phyloP scores from a whole-genome alignment of 805 yeast genomes.

The Kregervanrija pseudodelftensis region DNA sequence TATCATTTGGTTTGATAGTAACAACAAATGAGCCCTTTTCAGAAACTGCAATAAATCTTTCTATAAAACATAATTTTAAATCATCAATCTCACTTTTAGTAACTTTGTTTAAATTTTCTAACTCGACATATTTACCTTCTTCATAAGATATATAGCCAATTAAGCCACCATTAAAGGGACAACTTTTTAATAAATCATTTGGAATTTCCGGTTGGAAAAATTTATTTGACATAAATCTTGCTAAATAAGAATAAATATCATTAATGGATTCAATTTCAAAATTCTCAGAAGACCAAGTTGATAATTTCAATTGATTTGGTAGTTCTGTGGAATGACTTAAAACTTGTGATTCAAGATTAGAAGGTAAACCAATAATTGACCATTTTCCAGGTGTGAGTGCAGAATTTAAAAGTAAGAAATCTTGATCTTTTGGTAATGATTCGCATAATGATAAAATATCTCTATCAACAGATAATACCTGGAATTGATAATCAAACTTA shows the following conservation, averaged over 20 bases:
- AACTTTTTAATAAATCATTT: slow-evolving; percentile 25
- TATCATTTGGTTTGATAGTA: slow-evolving; percentile 39
- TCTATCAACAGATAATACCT: background rate
- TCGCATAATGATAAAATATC: slow-evolving; percentile 41
- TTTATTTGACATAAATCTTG: slow-evolving; percentile 37
- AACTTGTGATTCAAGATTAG: slow-evolving; percentile 33
- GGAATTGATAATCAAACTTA: slow-evolving; percentile 13
- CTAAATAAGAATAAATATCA: slow-evolving; percentile 48
- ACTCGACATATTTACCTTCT: slow-evolving; percentile 53
- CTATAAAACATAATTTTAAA: slow-evolving; percentile 64
- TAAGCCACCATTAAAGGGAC: slow-evolving; percentile 90
- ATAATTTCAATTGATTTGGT: slow-evolving; percentile 18
- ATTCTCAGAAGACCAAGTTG: slow-evolving; percentile 22
- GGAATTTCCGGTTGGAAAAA: slow-evolving; percentile 23
- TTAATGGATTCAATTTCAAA: slow-evolving; percentile 6
- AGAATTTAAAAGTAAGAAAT: slow-evolving; percentile 63
- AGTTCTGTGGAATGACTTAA: slow-evolving; percentile 57
- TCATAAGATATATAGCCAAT: slow-evolving; percentile 86
- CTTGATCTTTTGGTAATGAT: slow-evolving; percentile 24
- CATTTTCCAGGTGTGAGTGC: slow-evolving; percentile 82
- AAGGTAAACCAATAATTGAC: slow-evolving; percentile 78
- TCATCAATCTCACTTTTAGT: slow-evolving; percentile 51
- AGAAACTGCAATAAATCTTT: slow-evolving; percentile 47
- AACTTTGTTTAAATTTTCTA: slow-evolving; percentile 30
- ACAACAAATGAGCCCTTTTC: slow-evolving; percentile 47